phyloP scores from a whole-genome alignment of 495 filamentous ascomycete genomes.

The Aspergillus incahuasiensis region DNA sequence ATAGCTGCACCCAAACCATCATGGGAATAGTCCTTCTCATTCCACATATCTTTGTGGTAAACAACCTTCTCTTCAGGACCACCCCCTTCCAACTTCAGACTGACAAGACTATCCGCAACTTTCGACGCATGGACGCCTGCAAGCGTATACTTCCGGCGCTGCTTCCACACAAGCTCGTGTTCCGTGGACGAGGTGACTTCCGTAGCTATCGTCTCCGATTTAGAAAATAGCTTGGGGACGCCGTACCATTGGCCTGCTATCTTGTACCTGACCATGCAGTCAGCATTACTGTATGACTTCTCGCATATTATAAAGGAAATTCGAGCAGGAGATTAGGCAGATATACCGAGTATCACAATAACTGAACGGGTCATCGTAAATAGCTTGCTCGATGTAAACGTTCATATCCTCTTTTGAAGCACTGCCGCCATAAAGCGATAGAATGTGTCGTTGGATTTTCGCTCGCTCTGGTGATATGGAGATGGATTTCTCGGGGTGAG shows the following conservation, averaged over 20 bases:
- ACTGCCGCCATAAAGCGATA: neutral
- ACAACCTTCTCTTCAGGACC: slow-evolving; percentile 8
- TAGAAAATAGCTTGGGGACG: slow-evolving; percentile 4
- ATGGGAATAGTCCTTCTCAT: slow-evolving; percentile 7
- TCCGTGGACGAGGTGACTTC: neutral
- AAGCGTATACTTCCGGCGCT: slow-evolving; percentile 4
- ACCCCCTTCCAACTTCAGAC: slow-evolving; percentile 1
- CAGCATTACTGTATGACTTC: too few species aligned
- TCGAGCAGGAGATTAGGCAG: neutral
- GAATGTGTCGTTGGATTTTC: slow-evolving; percentile 1
- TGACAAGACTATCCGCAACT: slow-evolving; percentile 11
- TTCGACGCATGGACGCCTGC: neutral
- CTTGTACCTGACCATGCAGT: slow-evolving; percentile 5
- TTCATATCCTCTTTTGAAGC: slow-evolving; percentile 8
- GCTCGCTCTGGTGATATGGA: neutral
- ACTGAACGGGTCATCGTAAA: slow-evolving; percentile 12
- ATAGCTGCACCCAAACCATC: slow-evolving; percentile 1
- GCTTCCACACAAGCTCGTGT: slow-evolving; percentile 4
- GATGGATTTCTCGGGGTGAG: neutral
- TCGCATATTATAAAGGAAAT: neutral
- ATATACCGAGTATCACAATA: slow-evolving; percentile 8
- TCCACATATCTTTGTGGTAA: slow-evolving; percentile 14
- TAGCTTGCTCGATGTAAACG: slow-evolving; percentile 4
- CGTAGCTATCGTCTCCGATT: slow-evolving; percentile 6
- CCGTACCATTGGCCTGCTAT: slow-evolving; percentile 13